Evolutionary conservation across 2,329 filamentous ascomycete genomes (phyloP).

Genomic region (Thelonectria blattea): DNA sequence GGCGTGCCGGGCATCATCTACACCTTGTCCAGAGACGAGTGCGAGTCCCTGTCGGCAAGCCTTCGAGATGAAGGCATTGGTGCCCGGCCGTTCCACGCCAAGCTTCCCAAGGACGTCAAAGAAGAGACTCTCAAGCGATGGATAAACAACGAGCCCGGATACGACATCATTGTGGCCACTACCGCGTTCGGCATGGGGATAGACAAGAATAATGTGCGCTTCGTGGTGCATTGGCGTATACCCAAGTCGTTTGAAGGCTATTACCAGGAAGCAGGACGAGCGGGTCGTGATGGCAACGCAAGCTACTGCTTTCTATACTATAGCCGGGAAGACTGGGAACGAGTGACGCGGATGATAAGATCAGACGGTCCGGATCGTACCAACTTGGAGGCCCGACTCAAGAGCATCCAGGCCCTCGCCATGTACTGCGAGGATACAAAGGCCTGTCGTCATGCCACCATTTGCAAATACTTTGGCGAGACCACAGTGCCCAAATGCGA

Average conservation of each 20-base stretch:
- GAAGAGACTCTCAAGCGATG: slow-evolving; percentile 74
- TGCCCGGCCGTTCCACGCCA: slow-evolving; percentile 75
- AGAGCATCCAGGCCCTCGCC: slow-evolving; percentile 72
- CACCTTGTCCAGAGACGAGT: slow-evolving; percentile 76
- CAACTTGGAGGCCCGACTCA: slow-evolving; percentile 58
- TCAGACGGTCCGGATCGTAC: slow-evolving; percentile 50
- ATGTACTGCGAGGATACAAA: slow-evolving; percentile 81
- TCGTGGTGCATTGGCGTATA: slow-evolving; percentile 93
- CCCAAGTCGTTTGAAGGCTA: slow-evolving; percentile 95
- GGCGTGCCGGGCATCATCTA: slow-evolving; percentile 82
- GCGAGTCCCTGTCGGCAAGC: slow-evolving; percentile 70
- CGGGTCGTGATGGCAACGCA: slow-evolving; percentile 87
- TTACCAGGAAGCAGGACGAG: slow-evolving; percentile 93
- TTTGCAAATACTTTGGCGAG: slow-evolving; percentile 81
- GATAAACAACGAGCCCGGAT: slow-evolving; percentile 75
- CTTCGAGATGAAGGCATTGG: slow-evolving; percentile 73
- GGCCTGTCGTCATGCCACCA: slow-evolving; percentile 75
- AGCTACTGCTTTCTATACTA: slow-evolving; percentile 91
- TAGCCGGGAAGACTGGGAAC: slow-evolving; percentile 82
- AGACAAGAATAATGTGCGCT: slow-evolving; percentile 92
- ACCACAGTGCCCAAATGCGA: slow-evolving; percentile 64
- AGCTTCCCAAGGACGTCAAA: slow-evolving; percentile 70
- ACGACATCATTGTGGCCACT: slow-evolving; percentile 92
- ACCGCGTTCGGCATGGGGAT: slow-evolving; percentile 99
- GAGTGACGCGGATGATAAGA: slow-evolving; percentile 65